Evolutionary conservation across 129 eudicot species (phyloP).

Genomic region (Glebionis coronaria): DNA sequence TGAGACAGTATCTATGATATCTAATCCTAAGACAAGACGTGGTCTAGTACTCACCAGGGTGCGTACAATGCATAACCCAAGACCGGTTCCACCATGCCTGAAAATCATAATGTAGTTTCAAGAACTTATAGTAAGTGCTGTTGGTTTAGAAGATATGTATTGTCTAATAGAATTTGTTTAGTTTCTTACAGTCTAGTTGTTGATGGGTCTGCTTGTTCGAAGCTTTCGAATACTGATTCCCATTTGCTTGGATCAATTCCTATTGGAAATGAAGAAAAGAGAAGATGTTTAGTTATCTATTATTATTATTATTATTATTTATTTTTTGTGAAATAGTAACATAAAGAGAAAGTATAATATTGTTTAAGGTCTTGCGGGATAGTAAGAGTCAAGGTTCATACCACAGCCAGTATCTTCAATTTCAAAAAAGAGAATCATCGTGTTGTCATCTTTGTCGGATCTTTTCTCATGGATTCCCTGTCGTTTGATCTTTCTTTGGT

Average conservation of each 20-base stretch:
- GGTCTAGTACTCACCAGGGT: slow-evolving; percentile 61
- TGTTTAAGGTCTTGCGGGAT: slow-evolving; percentile 8
- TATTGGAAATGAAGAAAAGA: slow-evolving; percentile 10
- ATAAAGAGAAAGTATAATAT: slow-evolving; percentile 11
- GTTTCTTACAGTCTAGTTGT: slow-evolving; percentile 85
- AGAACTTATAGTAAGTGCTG: neutral
- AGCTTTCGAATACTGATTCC: slow-evolving; percentile 98
- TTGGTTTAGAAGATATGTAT: slow-evolving; percentile 4
- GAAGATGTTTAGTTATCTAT: neutral
- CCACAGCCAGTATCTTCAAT: slow-evolving; percentile 96
- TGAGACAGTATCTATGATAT: slow-evolving; percentile 3
- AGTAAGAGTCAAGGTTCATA: slow-evolving; percentile 34
- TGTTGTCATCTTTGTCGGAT: slow-evolving; percentile 54
- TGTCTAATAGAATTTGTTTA: neutral
- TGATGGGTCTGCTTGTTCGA: slow-evolving; percentile 98
- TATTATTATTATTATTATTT: neutral
- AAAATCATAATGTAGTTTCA: slow-evolving; percentile 20
- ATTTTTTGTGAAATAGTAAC: neutral
- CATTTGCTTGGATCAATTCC: slow-evolving; percentile 97
- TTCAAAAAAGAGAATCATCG: slow-evolving; percentile 75
- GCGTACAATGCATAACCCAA: slow-evolving; percentile 94
- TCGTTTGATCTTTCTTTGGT: slow-evolving; percentile 39
- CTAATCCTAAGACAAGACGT: slow-evolving; percentile 6
- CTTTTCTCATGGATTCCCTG: slow-evolving; percentile 39
- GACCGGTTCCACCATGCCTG: slow-evolving; percentile 99